phyloP scores from a whole-genome alignment of 331 rosid species.

The Telfairia occidentalis region DNA sequence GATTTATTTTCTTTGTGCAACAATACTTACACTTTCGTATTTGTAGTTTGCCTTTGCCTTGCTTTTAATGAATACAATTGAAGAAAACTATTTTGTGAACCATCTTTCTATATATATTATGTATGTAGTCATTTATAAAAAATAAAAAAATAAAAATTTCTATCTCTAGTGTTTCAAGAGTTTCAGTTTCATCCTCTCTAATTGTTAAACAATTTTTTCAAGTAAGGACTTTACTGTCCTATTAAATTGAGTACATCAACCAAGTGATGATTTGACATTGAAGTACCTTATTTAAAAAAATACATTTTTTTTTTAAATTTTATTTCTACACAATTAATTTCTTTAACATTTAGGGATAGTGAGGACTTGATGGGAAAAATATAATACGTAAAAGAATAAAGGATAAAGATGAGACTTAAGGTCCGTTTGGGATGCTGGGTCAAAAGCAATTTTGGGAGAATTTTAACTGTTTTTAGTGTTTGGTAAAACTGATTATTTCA shows the following conservation, averaged over 20 bases:
- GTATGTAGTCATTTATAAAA: neutral
- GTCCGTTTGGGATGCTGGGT: too few relatives aligned
- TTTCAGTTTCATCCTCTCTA: neutral
- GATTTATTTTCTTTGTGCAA: slow-evolving; percentile 8
- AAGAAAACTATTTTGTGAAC: neutral
- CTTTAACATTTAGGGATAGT: neutral
- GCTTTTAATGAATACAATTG: neutral
- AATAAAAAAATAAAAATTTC: neutral
- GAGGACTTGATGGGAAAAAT: neutral
- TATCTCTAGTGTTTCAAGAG: neutral
- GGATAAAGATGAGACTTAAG: neutral
- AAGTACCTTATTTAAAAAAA: neutral
- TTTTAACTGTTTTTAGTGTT: too few relatives aligned
- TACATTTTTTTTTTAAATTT: neutral
- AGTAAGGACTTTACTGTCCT: neutral
- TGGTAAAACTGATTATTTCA: too few relatives aligned
- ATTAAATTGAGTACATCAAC: neutral
- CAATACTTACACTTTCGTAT: neutral
- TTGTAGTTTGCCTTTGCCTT: neutral
- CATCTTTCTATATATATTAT: neutral
- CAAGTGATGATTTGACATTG: neutral
- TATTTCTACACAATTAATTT: neutral
- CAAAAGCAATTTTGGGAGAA: too few relatives aligned
- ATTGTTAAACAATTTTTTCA: neutral
- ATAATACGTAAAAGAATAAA: neutral